A percentile compares a stretch with the other conserved stretches of the same genome.
These are phyloP conservation scores for Penicillium expansum DNA, from an alignment of 2,329 filamentous ascomycete genomes.

Conservation along the genomic window DNA sequence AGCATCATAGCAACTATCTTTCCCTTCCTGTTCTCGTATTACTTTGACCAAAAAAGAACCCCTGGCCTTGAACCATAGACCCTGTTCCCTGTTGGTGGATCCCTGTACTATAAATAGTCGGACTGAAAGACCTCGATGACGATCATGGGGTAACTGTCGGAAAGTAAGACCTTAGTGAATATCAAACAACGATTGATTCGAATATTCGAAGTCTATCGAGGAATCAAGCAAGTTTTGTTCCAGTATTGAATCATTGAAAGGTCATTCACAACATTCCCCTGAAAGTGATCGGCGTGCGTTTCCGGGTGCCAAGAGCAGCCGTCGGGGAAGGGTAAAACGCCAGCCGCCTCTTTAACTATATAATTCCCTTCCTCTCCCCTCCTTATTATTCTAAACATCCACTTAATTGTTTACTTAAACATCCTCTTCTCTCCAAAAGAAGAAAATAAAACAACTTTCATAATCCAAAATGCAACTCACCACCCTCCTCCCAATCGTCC, in stretches of 20 bases:
- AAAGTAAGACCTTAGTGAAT: slow-evolving; percentile 2
- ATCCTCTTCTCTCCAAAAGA: background rate
- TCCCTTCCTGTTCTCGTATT: background rate
- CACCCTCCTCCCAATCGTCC: slow-evolving; percentile 23
- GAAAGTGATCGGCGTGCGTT: slow-evolving; percentile 3
- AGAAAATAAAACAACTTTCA: background rate
- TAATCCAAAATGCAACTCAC: slow-evolving; percentile 30
- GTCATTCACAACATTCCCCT: slow-evolving; percentile 4
- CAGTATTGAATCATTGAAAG: background rate
- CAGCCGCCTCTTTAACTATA: slow-evolving; percentile 8
- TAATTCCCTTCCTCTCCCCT: slow-evolving; percentile 4
- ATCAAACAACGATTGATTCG: background rate
- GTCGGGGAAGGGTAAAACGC: background rate
- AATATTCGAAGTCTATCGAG: background rate
- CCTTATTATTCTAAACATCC: background rate
- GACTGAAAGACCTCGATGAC: slow-evolving; percentile 6
- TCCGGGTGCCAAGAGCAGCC: background rate
- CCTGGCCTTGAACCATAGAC: background rate
- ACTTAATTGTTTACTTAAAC: background rate
- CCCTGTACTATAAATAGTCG: slow-evolving; percentile 10
- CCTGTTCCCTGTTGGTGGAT: background rate
- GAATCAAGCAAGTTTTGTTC: background rate
- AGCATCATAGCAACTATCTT: background rate
- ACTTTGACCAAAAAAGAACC: background rate
- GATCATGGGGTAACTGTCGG: background rate